phyloP scores from a whole-genome alignment of 768 basidiomycete genomes.

The Suillus spraguei region DNA sequence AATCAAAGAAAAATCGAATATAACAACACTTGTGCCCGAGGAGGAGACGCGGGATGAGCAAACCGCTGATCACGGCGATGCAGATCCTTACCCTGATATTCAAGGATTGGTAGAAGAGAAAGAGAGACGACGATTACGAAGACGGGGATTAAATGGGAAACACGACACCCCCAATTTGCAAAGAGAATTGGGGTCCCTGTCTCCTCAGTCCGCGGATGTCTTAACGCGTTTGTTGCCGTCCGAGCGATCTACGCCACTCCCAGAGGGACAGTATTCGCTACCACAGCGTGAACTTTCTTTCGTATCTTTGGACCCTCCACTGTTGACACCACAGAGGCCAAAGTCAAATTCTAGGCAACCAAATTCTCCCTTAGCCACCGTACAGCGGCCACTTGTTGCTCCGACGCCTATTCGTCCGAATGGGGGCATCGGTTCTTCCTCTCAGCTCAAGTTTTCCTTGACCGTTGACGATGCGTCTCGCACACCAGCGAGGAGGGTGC shows the following conservation, averaged over 20 bases:
- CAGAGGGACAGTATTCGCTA: constrained; percentile 16
- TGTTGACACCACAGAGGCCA: constrained; percentile 25
- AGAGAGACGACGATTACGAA: constrained; percentile 21
- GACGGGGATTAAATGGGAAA: constrained; percentile 37
- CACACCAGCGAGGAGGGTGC: constrained; percentile 69
- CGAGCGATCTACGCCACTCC: constrained; percentile 20
- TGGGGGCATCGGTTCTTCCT: constrained; percentile 16
- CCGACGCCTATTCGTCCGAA: constrained; percentile 31
- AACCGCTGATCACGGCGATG: not conserved
- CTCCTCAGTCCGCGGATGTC: constrained; percentile 54
- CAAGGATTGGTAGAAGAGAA: not conserved
- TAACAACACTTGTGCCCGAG: constrained; percentile 14
- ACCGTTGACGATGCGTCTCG: constrained; percentile 42
- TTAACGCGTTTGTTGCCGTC: constrained; percentile 41
- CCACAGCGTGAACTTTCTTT: constrained; percentile 21
- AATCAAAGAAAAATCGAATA: constrained; percentile 26
- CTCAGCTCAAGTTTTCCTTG: constrained; percentile 38
- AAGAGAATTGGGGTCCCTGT: constrained; percentile 56
- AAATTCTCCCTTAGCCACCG: constrained; percentile 20
- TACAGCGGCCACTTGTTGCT: constrained; percentile 32
- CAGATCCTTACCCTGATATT: constrained; percentile 1
- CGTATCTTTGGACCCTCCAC: constrained; percentile 30
- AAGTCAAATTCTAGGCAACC: constrained; percentile 16
- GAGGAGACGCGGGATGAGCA: not conserved
- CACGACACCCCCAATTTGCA: constrained; percentile 21